Percentiles rank a stretch among this genome's conserved stretches.
Conservation (phyloP, 2,329 filamentous ascomycete species). For the Aspergillus vadensis region DNA sequence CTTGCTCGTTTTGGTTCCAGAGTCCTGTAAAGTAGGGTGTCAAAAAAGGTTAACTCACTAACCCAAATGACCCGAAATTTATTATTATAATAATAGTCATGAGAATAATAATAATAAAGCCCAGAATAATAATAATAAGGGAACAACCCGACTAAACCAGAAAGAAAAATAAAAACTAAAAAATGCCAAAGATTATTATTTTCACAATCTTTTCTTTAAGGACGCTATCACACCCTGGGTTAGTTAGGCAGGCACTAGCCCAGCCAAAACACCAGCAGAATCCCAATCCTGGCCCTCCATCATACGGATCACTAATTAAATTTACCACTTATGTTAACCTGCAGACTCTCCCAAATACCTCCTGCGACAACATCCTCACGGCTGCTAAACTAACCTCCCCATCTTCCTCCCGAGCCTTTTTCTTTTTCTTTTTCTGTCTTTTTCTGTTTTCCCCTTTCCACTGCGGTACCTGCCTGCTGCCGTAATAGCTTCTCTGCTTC, state of each 20-base stretch:
- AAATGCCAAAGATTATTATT: no score
- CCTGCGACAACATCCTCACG: not conserved
- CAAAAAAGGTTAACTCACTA: constrained; percentile 6
- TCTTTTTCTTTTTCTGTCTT: no score
- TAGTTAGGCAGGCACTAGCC: constrained; percentile 4
- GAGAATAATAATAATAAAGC: not conserved
- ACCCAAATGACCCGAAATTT: constrained; percentile 7
- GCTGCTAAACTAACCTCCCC: not conserved
- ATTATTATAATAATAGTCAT: constrained; percentile 3
- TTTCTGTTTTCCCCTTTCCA: no score
- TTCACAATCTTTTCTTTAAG: no score
- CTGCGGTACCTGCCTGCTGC: not conserved
- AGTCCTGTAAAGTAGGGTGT: not conserved
- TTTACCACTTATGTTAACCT: constrained; percentile 1
- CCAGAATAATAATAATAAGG: constrained; percentile 1
- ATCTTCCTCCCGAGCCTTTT: not conserved
- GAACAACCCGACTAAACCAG: not conserved
- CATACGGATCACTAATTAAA: constrained; percentile 5
- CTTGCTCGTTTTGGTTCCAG: constrained; percentile 11
- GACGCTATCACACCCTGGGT: constrained; percentile 1
- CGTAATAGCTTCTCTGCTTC: not conserved
- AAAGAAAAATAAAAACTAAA: constrained; percentile 4
- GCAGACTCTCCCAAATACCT: not conserved
- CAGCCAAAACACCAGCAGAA: not conserved
- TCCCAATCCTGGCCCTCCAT: constrained; percentile 4